A percentile compares a stretch with the other conserved stretches of the same genome.
Conservation (phyloP, 345 rosid genomes). For the Eucalyptus decipiens region DNA sequence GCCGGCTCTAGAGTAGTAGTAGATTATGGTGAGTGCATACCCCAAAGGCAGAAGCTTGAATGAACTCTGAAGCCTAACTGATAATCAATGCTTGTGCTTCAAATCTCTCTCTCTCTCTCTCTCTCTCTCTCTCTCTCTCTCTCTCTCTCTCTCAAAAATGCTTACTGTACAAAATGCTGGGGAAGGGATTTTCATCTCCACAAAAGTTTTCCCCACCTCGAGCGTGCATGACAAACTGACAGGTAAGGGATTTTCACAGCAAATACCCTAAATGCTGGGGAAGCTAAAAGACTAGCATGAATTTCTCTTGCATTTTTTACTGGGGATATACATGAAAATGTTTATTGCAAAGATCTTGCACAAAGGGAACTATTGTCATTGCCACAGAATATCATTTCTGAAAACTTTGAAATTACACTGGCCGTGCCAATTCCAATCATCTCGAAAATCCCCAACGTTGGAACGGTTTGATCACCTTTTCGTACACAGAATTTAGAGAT, state of each 20-base stretch:
- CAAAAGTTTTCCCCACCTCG: not conserved
- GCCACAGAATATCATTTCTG: not conserved
- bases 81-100: not conserved
- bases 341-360: not conserved
- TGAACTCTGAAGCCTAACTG: slow-evolving; percentile 7
- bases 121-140: no score
- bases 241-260: not conserved
- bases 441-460: not conserved
- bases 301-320: not conserved
- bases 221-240: not conserved
- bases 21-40: slow-evolving; percentile 42
- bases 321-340: not conserved
- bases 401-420: not conserved
- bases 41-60: slow-evolving; percentile 59
- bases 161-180: not conserved
- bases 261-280: not conserved
- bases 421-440: not conserved
- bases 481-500: not conserved
- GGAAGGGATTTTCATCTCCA: not conserved
- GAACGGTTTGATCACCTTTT: not conserved
- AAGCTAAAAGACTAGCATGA: not conserved
- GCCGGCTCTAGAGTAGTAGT: slow-evolving; percentile 22
- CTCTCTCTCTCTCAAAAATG: not conserved
- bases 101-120: not conserved
- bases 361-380: not conserved